These are phyloP conservation scores for Termitomyces sp. DNA, from an alignment of 768 basidiomycete genomes.

Conservation along the genomic window DNA sequence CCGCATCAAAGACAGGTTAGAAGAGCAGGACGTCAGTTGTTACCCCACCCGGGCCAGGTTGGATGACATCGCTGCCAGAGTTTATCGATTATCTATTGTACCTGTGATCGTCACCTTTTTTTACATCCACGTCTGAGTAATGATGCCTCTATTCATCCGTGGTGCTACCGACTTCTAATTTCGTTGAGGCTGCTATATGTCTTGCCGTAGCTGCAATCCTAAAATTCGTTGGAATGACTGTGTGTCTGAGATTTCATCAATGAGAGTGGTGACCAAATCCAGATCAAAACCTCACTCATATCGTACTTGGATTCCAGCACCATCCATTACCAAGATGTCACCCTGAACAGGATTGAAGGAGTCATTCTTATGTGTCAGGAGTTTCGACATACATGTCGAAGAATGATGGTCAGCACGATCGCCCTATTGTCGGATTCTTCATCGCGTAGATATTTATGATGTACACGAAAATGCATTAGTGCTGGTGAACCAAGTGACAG, in stretches of 20 bases:
- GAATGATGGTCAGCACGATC: conserved; percentile 46
- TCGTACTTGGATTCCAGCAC: conserved; percentile 54
- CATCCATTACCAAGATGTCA: conserved; percentile 76
- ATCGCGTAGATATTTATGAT: conserved; percentile 26
- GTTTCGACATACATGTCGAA: conserved; percentile 53
- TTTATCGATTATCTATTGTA: not conserved
- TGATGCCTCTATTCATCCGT: not conserved
- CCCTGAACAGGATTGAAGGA: conserved; percentile 38
- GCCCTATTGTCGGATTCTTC: conserved; percentile 21
- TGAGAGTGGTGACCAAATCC: not conserved
- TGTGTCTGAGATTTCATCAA: conserved; percentile 44
- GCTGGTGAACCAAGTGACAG: conserved; percentile 75
- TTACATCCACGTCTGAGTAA: not conserved
- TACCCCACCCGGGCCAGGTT: conserved; percentile 15
- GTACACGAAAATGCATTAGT: conserved; percentile 71
- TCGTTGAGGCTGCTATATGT: conserved; percentile 37
- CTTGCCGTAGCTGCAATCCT: conserved; percentile 80
- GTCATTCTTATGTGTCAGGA: conserved; percentile 2
- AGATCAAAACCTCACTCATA: conserved; percentile 48
- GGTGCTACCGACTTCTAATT: not conserved
- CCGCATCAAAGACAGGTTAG: not conserved
- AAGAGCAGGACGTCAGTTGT: conserved; percentile 15
- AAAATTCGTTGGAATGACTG: conserved; percentile 68
- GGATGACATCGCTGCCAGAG: not conserved
- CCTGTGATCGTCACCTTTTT: not conserved